A percentile compares a stretch with the other conserved stretches of the same genome.
phyloP scores from a whole-genome alignment of 108 stramenopile genomes.

The Pseudonitzschia multiseries region DNA sequence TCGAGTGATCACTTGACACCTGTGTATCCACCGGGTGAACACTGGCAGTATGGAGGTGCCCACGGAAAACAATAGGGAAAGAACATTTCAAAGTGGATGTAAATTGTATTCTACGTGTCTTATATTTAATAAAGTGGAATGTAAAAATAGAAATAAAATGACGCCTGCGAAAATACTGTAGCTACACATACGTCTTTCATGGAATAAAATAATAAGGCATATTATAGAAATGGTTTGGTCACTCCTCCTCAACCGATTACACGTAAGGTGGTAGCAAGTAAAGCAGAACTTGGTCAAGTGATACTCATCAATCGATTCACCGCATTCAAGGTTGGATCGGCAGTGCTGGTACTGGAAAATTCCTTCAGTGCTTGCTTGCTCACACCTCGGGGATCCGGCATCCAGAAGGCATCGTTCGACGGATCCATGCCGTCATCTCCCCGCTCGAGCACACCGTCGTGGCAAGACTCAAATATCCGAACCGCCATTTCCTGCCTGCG shows the following conservation, averaged over 20 bases:
- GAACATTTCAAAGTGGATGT: not conserved
- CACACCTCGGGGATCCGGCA: conserved; percentile 16
- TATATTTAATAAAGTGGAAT: not conserved
- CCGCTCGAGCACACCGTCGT: conserved; percentile 44
- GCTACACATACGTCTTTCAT: not conserved
- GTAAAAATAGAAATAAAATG: not conserved
- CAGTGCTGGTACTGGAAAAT: not conserved
- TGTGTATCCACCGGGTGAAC: conserved; percentile 34
- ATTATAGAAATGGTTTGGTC: too few relatives aligned
- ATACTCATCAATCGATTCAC: conserved; percentile 7
- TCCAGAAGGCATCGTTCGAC: conserved; percentile 9
- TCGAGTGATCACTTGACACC: conserved; percentile 14
- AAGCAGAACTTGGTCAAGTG: too few relatives aligned
- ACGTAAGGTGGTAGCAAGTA: too few relatives aligned
- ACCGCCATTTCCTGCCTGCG: conserved; percentile 54
- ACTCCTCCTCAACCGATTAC: too few relatives aligned
- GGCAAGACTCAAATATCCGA: conserved; percentile 45
- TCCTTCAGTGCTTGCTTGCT: not conserved
- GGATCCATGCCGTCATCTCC: not conserved
- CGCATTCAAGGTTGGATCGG: not conserved
- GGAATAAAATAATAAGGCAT: not conserved
- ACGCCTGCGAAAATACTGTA: not conserved
- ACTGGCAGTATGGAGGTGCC: conserved; percentile 32
- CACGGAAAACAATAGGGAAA: not conserved
- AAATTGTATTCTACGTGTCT: conserved; percentile 6